Evolutionary conservation across 305 asterid species (phyloP).

Genomic region (Solanum hybrid): DNA sequence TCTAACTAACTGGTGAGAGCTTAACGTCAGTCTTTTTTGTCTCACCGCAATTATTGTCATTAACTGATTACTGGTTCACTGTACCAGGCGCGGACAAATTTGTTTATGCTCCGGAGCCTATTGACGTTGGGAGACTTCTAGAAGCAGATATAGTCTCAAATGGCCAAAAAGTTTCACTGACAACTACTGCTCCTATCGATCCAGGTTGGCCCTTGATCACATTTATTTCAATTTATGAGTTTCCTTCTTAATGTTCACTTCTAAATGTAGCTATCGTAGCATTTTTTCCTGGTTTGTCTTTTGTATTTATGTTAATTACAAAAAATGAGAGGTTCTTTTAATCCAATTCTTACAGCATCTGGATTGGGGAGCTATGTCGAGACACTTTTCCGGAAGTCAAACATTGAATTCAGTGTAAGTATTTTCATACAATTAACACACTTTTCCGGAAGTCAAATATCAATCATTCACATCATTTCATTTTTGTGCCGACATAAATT

Average conservation of each 20-base stretch:
- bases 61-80: not conserved
- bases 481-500: not conserved
- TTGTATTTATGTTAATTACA: not conserved
- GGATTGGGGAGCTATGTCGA: constrained; percentile 68
- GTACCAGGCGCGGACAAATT: constrained; percentile 69
- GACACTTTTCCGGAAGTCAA: constrained; percentile 57
- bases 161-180: constrained; percentile 52
- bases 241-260: not conserved
- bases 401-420: constrained; percentile 76
- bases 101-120: constrained; percentile 93
- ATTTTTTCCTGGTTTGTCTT: not conserved
- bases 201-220: constrained; percentile 42
- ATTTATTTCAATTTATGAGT: not conserved
- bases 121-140: constrained; percentile 81
- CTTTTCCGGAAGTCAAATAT: not conserved
- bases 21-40: not conserved
- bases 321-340: not conserved
- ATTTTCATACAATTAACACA: not conserved
- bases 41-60: not conserved
- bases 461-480: not conserved
- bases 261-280: not conserved
- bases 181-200: constrained; percentile 49
- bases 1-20: not conserved
- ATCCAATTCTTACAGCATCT: constrained; percentile 34
- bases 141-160: constrained; percentile 69